phyloP scores from a whole-genome alignment of 148 eudicot genomes.

The Persicaria tinctoria region DNA sequence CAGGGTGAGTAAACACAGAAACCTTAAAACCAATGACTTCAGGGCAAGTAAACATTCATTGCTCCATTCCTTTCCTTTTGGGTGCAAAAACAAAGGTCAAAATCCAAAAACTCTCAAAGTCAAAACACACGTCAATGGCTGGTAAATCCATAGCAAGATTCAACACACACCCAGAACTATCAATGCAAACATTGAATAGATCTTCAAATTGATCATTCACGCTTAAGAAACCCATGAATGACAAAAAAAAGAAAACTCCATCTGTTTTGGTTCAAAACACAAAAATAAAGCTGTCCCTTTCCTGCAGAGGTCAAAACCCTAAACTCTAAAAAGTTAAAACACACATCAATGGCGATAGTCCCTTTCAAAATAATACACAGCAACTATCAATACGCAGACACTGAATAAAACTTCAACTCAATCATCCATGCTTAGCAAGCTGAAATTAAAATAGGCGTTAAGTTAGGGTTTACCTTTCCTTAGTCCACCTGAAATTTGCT shows the following conservation, averaged over 20 bases:
- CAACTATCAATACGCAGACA: neutral
- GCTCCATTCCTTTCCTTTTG: neutral
- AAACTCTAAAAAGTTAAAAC: too few species aligned
- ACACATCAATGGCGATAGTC: too few species aligned
- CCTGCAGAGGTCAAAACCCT: too few species aligned
- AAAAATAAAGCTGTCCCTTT: too few species aligned
- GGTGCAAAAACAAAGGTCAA: neutral
- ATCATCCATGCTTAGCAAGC: neutral
- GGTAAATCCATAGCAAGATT: neutral
- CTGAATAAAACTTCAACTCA: neutral
- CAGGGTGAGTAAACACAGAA: neutral
- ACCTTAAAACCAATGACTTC: neutral
- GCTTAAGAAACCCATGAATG: too few species aligned
- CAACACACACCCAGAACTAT: too few species aligned
- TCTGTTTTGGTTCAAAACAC: too few species aligned
- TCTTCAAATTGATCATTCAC: too few species aligned
- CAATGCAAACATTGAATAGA: too few species aligned
- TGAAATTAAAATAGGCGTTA: neutral
- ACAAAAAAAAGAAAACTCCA: too few species aligned
- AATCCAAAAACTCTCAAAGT: slow-evolving; percentile 9
- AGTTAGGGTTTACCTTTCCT: slow-evolving; percentile 42
- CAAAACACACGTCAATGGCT: slow-evolving; percentile 4
- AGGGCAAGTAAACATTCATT: neutral
- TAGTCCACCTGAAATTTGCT: slow-evolving; percentile 57
- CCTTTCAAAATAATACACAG: neutral